phyloP scores from a whole-genome alignment of 495 filamentous ascomycete species.

The Aspergillus avenaceus region DNA sequence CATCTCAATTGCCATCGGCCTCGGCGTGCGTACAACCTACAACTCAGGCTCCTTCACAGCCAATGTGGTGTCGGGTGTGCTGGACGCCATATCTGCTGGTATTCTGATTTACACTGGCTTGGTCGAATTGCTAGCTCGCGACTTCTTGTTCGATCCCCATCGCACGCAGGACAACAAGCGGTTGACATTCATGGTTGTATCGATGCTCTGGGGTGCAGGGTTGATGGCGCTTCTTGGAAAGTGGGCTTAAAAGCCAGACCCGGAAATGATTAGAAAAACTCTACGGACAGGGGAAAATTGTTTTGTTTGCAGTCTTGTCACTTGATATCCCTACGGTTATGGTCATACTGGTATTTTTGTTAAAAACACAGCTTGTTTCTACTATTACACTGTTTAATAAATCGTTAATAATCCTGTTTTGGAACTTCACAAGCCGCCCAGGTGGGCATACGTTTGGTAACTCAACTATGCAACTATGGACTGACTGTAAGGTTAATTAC shows the following conservation, averaged over 20 bases:
- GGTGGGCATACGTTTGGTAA: too few species aligned
- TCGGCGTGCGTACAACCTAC: slow-evolving; percentile 30
- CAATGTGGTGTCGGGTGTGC: slow-evolving; percentile 26
- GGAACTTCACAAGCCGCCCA: too few species aligned
- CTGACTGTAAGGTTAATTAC: too few species aligned
- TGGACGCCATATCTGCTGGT: slow-evolving; percentile 30
- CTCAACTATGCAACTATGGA: too few species aligned
- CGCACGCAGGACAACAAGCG: slow-evolving; percentile 20
- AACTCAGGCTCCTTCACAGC: slow-evolving; percentile 24
- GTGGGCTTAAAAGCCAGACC: slow-evolving; percentile 2
- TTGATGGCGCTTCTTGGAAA: slow-evolving; percentile 11
- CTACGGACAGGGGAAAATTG: too few species aligned
- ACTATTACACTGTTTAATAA: too few species aligned
- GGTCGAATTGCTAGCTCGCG: slow-evolving; percentile 34
- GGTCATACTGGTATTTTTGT: too few species aligned
- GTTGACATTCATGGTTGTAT: slow-evolving; percentile 7
- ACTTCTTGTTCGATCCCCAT: slow-evolving; percentile 34
- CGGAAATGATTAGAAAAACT: not conserved
- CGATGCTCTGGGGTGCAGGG: slow-evolving; percentile 2
- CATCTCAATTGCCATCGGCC: slow-evolving; percentile 30
- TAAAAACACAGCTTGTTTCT: too few species aligned
- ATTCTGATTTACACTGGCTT: slow-evolving; percentile 32
- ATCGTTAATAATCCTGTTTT: too few species aligned
- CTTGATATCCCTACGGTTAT: too few species aligned
- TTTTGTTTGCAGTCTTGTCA: too few species aligned